Evolutionary conservation across 257 asterid genomes (phyloP).

Genomic region (Solanum infundibuliforme): DNA sequence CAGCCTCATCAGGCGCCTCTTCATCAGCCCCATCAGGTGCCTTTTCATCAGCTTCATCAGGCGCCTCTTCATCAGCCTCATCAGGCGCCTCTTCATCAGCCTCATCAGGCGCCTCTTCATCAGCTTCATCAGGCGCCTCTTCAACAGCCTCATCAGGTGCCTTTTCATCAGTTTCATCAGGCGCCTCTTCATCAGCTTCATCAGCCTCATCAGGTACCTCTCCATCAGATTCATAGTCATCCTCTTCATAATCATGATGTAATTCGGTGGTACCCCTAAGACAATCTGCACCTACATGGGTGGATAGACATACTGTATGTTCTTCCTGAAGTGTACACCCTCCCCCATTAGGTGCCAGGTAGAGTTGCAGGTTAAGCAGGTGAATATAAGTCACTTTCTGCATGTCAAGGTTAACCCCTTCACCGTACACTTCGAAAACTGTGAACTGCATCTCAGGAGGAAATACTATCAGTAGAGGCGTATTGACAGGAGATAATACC

Average conservation of each 20-base stretch:
- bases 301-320: background rate
- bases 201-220: background rate
- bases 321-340: background rate
- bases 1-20: no score
- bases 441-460: background rate
- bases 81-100: no score
- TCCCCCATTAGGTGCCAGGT: background rate
- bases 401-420: background rate
- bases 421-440: background rate
- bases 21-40: no score
- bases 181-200: no score
- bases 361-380: background rate
- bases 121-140: no score
- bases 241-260: background rate
- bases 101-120: no score
- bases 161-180: no score
- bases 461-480: background rate
- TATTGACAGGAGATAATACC: background rate
- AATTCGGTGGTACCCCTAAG: background rate
- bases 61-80: no score
- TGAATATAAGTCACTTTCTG: background rate
- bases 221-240: background rate
- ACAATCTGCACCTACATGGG: background rate
- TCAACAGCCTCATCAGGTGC: no score
- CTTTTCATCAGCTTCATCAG: no score